Evolutionary conservation across 352 stramenopile genomes (phyloP), one percentile per base, ranked within the genome.

Genomic region (Phytophthora ramorum): DNA sequence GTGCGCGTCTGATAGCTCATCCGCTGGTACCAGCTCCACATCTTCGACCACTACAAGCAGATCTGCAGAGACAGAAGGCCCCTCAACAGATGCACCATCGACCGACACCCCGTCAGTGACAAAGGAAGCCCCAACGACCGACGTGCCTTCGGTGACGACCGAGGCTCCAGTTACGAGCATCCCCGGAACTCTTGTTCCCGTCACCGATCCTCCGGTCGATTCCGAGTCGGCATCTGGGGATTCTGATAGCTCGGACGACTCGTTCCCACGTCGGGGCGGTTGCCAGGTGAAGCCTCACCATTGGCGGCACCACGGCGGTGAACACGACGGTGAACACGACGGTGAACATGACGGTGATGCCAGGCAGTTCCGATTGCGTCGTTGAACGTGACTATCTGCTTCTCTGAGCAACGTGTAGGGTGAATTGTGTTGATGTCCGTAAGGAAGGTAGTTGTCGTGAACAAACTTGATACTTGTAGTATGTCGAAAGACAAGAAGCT

Each of bases 401-500:
- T 35, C 30, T 35, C 40, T 5, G 40, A 38, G 17, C 7, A 7
- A 24, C 22, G 3, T 24, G 22, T 24, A 24, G 13, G 43, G 54
- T 37, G 30, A 54, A 53, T 37, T 37, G 44, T 54, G 32, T 54
- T 53, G 19, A 47, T 20, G 16, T 52, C 22, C 7, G 3, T 46
- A 35, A 35, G 30, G 30, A 35, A 35, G 30, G 43, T 61, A 24
- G 53, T 53, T 28, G 43, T 54, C 7, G 37, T 35, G 30, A 7
- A 35, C 30, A 24, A 24, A 24, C 3, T 24, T 24, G 22, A 28
- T 28, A 28, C 24, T 6, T 28, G 26, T 38, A 38, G 12, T 26
- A 53, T 28, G 38, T 43, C 12, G 22, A 17, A 53, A 60, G 13
- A 48, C 16, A 32, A 58, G 35, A 50, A 35, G 40, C 17, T 47